A percentile compares a stretch with the other conserved stretches of the same genome.
phyloP scores from a whole-genome alignment of 2,329 filamentous ascomycete species.

The Chaetomium sp. region DNA sequence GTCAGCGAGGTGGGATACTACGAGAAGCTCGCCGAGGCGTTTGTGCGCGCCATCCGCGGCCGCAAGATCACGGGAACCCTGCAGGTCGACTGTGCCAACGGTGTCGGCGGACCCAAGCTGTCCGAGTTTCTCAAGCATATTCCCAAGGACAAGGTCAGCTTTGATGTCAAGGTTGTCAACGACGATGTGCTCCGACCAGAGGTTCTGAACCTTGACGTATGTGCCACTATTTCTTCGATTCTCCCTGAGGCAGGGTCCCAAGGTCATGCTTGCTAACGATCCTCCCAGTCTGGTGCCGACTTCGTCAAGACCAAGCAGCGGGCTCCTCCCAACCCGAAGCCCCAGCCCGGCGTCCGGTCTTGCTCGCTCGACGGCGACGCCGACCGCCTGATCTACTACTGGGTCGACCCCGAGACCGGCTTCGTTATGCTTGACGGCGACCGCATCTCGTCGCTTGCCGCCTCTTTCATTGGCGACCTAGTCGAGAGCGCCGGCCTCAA shows the following conservation, averaged over 20 bases:
- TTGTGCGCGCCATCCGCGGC: conserved; percentile 73
- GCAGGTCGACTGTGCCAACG: conserved; percentile 92
- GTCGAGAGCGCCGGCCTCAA: conserved; percentile 71
- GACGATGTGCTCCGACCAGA: conserved; percentile 89
- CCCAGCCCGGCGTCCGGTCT: conserved; percentile 67
- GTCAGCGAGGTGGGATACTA: conserved; percentile 91
- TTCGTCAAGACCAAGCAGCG: conserved; percentile 97
- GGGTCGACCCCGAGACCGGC: conserved; percentile 64
- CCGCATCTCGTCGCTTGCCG: conserved; percentile 89
- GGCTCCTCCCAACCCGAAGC: conserved; percentile 76
- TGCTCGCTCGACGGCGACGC: conserved; percentile 94
- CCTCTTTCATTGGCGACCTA: conserved; percentile 88
- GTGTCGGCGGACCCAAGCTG: conserved; percentile 89
- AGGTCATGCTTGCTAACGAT: conserved; percentile 10
- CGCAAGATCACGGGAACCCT: conserved; percentile 67
- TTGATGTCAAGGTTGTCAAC: conserved; percentile 84
- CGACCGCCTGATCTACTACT: conserved; percentile 61
- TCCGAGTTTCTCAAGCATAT: conserved; percentile 79
- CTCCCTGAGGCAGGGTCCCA: background rate
- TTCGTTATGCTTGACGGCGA: conserved; percentile 96
- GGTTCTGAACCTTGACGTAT: conserved; percentile 78
- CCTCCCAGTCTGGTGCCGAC: conserved; percentile 75
- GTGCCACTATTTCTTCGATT: conserved; percentile 23
- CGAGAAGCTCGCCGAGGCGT: conserved; percentile 79
- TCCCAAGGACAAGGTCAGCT: conserved; percentile 58